Conservation (phyloP, 345 rosid species). For the Murraya paniculata region DNA sequence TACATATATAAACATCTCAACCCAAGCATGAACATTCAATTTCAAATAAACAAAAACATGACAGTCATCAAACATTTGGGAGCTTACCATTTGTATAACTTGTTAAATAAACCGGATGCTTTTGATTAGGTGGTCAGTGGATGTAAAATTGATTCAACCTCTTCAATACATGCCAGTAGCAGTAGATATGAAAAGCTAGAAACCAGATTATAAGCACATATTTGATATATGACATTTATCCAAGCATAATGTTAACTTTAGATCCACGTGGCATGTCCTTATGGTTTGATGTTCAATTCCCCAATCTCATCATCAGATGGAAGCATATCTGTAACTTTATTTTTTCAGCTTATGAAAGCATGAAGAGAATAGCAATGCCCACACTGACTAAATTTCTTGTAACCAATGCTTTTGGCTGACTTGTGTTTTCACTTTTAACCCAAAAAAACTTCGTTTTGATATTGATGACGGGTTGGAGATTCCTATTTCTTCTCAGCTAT, state of each 20-base stretch:
- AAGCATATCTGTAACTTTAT: background rate
- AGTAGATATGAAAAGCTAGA: background rate
- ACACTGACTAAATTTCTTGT: background rate
- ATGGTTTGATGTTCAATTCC: background rate
- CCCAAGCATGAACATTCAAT: background rate
- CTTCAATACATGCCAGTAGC: background rate
- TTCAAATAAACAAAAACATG: background rate
- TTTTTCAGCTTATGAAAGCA: background rate
- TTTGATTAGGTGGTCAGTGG: background rate
- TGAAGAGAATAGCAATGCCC: background rate
- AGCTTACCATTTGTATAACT: background rate
- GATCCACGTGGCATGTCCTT: background rate
- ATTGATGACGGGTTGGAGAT: background rate
- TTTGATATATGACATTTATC: background rate
- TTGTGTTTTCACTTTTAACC: background rate
- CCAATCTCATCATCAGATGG: background rate
- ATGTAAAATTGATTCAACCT: background rate
- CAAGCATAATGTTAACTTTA: background rate
- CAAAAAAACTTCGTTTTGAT: background rate
- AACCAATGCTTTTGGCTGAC: background rate
- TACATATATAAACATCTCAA: background rate
- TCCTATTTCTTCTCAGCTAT: background rate
- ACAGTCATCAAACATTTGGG: background rate
- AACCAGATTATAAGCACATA: background rate
- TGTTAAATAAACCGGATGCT: background rate